Evolutionary conservation across 495 filamentous ascomycete genomes (phyloP), one percentile per base, ranked within the genome.

Genomic region (Cercophora samala): DNA sequence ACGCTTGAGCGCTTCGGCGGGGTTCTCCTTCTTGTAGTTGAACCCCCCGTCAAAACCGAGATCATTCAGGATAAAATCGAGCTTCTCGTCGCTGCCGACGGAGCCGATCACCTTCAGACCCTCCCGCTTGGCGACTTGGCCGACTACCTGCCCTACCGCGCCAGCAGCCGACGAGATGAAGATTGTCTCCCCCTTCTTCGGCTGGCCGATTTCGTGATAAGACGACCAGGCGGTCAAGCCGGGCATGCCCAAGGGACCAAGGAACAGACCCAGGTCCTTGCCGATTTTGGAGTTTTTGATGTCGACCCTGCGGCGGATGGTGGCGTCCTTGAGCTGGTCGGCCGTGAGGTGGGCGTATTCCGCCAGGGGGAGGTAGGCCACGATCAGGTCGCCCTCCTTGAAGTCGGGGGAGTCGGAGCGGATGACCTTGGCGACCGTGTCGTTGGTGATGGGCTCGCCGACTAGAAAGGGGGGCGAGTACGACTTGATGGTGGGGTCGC

Each of bases 171-270:
- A 87, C 58, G 87, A 90, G 69, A 97, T 85, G 74, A 94, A 93
- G 72, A 97, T 91, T 5, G 91, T 94, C 82, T 96, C 91, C 29
- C 93, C 93, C 80, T 90, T 90, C 81, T 91, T 89, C 37, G 93
- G 93, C 83, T 90, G 80, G 1, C 91, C 92, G 63, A 97, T 94
- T 72, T 90, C 88, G 74, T 93, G 89, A 69, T 94, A 85, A 0
- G 88, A 89, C 3, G 87, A 88, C 80, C 91, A 97, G 2, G 90
- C 93, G 0, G 92, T 95, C 72, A 96, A 76, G 24, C 93, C 93
- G 3, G 93, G 91, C 92, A 97, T 96, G 26, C 93, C 93, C 23
- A 97, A 80, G 17, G 90, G 84, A 17, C 92, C 91, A 15, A 92
- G 72, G 71, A 90, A 91, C 62, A 84, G 66, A 64, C 83, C 86